phyloP scores from a whole-genome alignment of 2,329 filamentous ascomycete species.

The Teratosphaeria pseudoeucalypti region DNA sequence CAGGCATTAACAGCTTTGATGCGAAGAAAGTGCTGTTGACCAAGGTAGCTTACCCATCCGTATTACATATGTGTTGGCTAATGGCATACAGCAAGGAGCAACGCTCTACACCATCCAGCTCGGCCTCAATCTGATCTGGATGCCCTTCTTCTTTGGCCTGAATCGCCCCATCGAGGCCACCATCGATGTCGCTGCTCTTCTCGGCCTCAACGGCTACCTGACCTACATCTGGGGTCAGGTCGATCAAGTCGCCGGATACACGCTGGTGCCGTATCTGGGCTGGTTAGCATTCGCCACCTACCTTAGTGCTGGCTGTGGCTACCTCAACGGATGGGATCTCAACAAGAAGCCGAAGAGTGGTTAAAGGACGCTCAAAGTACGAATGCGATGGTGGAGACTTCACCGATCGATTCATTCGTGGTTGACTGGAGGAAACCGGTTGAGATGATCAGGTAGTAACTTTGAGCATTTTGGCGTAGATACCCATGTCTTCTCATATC shows the following conservation, averaged over 20 bases:
- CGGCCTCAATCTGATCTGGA: conserved; percentile 77
- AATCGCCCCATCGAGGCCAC: conserved; percentile 65
- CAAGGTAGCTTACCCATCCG: conserved; percentile 30
- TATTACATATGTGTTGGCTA: not conserved
- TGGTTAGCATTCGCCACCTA: conserved; percentile 89
- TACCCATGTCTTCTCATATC: not conserved
- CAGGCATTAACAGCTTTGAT: conserved; percentile 49
- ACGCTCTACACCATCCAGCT: conserved; percentile 81
- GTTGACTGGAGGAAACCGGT: not conserved
- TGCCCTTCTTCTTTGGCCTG: conserved; percentile 81
- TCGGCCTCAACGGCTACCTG: conserved; percentile 63
- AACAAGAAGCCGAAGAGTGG: conserved; percentile 4
- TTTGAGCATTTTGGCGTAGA: not conserved
- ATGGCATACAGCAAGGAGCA: conserved; percentile 44
- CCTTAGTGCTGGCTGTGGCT: conserved; percentile 47
- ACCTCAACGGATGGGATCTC: conserved; percentile 33
- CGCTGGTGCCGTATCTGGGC: conserved; percentile 68
- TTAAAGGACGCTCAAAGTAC: conserved; percentile 1
- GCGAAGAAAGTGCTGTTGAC: conserved; percentile 48
- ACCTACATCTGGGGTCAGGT: conserved; percentile 66
- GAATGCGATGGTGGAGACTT: not conserved
- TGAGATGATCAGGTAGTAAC: not conserved
- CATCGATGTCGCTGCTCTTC: conserved; percentile 61
- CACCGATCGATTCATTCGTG: not conserved
- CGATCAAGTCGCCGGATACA: conserved; percentile 62